Evolutionary conservation across 2,329 filamentous ascomycete genomes (phyloP).

Genomic region (Fusarium sterilihyphosum): DNA sequence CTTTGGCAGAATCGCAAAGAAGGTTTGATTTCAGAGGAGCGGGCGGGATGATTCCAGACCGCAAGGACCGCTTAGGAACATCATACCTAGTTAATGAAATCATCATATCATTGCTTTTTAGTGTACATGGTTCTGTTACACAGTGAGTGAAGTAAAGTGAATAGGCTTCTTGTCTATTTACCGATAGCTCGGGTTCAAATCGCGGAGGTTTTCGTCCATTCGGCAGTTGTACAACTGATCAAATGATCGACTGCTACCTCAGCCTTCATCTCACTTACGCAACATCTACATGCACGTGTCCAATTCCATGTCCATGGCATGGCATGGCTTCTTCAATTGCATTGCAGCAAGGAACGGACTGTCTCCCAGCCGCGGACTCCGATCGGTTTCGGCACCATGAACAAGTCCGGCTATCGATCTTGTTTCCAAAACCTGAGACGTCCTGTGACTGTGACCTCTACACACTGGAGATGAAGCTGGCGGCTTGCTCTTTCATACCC

Average conservation of each 20-base stretch:
- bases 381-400: slow-evolving; percentile 40
- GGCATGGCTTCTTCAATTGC: background rate
- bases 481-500: background rate
- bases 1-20: background rate
- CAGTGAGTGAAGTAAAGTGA: no score
- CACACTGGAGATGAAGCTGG: slow-evolving; percentile 1
- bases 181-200: slow-evolving; percentile 23
- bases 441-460: background rate
- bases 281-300: slow-evolving; percentile 5
- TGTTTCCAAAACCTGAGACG: slow-evolving; percentile 11
- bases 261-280: slow-evolving; percentile 9
- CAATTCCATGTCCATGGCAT: background rate
- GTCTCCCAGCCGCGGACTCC: slow-evolving; percentile 35
- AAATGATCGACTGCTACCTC: slow-evolving; percentile 18
- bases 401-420: slow-evolving; percentile 37
- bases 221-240: slow-evolving; percentile 26
- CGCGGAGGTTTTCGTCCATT: slow-evolving; percentile 20
- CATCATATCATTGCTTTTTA: background rate
- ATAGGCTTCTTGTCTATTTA: slow-evolving; percentile 17
- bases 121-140: background rate
- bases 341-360: slow-evolving; percentile 1
- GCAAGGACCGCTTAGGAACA: background rate
- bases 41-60: background rate
- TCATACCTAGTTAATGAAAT: slow-evolving; percentile 6
- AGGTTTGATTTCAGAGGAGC: background rate